Base-by-base conservation (phyloP, 176 grass and related monocot species). In the Triticum timopheevii region DNA sequence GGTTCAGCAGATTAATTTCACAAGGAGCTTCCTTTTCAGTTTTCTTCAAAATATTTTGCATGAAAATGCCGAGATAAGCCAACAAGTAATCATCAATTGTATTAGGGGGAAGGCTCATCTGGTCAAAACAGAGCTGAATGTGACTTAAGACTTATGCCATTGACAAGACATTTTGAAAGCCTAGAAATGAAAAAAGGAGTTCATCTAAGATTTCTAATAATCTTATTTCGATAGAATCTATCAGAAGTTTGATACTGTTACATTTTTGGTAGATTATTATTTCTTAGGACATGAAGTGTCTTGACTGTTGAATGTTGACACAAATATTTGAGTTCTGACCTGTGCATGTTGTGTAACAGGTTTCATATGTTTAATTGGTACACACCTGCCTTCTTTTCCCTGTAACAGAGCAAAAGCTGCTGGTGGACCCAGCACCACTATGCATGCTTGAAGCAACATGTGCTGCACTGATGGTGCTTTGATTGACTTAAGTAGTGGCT, bases 391-490 rank as follows among this genome's bases (percentile, higher is more conserved):
- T 80, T 59, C 11, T 35, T 76, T 65, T 66, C 24, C 42, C 58
- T 38, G 24, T 45, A 68, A 4, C 28, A 84, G 42, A 74, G 56
- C 44, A 81, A 80, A 61, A 74, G 44, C 58, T 80, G 34, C 44
- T 80, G 6, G 75, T 84, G 42, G 12, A 11, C 66, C 11, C 23
- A 54, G 4, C 58, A 42, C 6, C 10, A 82, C 42, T 65, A 22
- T 24, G 30, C 59, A 39, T 76, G 67, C 61, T 66, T 82, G 71
- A 75, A 11, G 4, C 34, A 40, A 61, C 6, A 1, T 76, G 20
- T 82, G 16, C 17, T 77, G 47, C 72, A 83, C 22, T 45, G 61
- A 69, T 79, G 84, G 33, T 69, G 10, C 75, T 86, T 27, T 79
- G n/a, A 59, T 69, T 77, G 44, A 66, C 72, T 61, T 23, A 47